A percentile compares a stretch with the other conserved stretches of the same genome.
Evolutionary conservation across 2,329 filamentous ascomycete genomes (phyloP).

Genomic region (Hymenoscyphus scutula): DNA sequence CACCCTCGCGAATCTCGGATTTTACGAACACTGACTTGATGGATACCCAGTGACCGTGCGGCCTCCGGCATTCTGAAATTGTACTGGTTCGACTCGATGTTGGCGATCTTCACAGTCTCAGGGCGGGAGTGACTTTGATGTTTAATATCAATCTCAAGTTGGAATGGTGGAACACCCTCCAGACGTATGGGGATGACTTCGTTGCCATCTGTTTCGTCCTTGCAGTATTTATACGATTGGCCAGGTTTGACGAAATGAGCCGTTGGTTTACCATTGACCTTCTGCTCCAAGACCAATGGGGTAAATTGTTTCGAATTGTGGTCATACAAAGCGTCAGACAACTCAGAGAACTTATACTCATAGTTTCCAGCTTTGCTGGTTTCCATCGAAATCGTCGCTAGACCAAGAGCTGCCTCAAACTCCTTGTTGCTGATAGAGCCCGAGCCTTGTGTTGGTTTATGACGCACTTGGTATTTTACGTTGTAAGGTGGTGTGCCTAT

Average conservation of each 20-base stretch:
- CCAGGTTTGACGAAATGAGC: conserved; percentile 82
- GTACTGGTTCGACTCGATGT: conserved; percentile 72
- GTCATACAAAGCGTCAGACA: conserved; percentile 85
- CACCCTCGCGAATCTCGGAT: conserved; percentile 87
- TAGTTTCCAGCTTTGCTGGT: conserved; percentile 80
- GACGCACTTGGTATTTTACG: conserved; percentile 75
- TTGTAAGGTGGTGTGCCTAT: conserved; percentile 76
- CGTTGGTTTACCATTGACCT: conserved; percentile 77
- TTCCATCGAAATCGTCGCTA: conserved; percentile 80
- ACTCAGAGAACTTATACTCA: conserved; percentile 78
- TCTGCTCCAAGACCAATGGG: conserved; percentile 73
- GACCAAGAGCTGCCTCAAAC: conserved; percentile 72
- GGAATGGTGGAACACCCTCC: conserved; percentile 82
- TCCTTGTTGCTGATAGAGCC: conserved; percentile 65
- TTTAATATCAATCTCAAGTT: conserved; percentile 87
- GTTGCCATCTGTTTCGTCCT: conserved; percentile 75
- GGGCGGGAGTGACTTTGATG: conserved; percentile 78
- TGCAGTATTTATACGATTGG: conserved; percentile 94
- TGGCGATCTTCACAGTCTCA: conserved; percentile 77
- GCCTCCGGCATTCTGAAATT: conserved; percentile 81
- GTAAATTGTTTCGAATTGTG: conserved; percentile 63
- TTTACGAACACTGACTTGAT: conserved; percentile 83
- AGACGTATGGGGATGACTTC: conserved; percentile 86
- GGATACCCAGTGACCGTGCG: conserved; percentile 82
- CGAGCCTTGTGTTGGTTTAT: conserved; percentile 66